A percentile compares a stretch with the other conserved stretches of the same genome.
These are phyloP conservation scores for Boletus pseudopeckii DNA, from an alignment of 768 basidiomycete genomes.

Conservation along the genomic window DNA sequence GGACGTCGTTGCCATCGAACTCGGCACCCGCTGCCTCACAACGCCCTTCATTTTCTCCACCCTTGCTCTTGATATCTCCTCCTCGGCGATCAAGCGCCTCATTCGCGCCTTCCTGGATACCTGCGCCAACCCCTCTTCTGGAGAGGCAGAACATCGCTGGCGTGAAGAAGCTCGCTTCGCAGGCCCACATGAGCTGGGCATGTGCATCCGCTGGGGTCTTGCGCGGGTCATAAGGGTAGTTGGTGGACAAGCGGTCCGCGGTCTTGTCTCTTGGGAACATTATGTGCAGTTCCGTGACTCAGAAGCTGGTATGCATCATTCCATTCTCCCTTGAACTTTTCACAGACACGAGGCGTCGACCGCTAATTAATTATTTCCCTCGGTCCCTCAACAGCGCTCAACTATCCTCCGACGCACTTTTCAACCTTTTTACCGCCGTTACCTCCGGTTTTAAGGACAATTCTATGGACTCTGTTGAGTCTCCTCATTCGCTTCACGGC, in stretches of 20 bases:
- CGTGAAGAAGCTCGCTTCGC: conserved; percentile 82
- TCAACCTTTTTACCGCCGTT: conserved; percentile 59
- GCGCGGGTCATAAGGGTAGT: conserved; percentile 71
- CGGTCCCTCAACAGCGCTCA: conserved; percentile 38
- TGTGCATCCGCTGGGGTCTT: conserved; percentile 91
- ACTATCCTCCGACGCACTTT: conserved; percentile 74
- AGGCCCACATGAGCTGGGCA: conserved; percentile 83
- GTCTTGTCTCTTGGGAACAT: conserved; percentile 79
- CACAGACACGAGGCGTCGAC: conserved; percentile 21
- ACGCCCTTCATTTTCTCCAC: conserved; percentile 92
- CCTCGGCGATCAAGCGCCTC: conserved; percentile 69
- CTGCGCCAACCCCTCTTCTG: conserved; percentile 37
- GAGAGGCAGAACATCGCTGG: conserved; percentile 55
- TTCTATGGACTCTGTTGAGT: conserved; percentile 70
- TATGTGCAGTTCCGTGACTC: conserved; percentile 80
- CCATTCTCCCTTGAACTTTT: conserved; percentile 19
- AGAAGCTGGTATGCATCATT: conserved; percentile 66
- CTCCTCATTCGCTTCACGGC: conserved; percentile 81
- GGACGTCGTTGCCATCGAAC: conserved; percentile 65
- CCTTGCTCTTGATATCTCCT: conserved; percentile 80
- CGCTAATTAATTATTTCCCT: conserved; percentile 20
- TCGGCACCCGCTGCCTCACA: conserved; percentile 70
- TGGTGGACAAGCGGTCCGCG: conserved; percentile 71
- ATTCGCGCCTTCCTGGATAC: conserved; percentile 78
- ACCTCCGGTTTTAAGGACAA: conserved; percentile 50